phyloP scores from a whole-genome alignment of 768 basidiomycete species.

The Ramaria sp. region DNA sequence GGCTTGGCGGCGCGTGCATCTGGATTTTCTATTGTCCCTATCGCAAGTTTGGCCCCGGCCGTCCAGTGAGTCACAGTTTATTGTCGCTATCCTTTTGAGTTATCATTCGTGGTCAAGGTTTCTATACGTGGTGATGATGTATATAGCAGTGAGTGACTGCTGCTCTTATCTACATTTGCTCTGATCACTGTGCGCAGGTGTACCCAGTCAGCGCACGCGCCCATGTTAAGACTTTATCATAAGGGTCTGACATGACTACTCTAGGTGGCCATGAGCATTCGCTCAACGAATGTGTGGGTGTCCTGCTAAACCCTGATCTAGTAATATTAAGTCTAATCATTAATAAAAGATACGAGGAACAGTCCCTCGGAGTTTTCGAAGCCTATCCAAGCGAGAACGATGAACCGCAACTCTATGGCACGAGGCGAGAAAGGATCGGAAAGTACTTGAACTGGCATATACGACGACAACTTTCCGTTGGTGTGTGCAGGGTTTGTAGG shows the following conservation, averaged over 20 bases:
- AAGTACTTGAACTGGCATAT: slow-evolving; percentile 74
- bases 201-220: not conserved
- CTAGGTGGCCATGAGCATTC: slow-evolving; percentile 53
- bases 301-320: not conserved
- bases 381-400: slow-evolving; percentile 36
- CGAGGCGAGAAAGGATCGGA: slow-evolving; percentile 42
- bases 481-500: slow-evolving; percentile 26
- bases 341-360: slow-evolving; percentile 62
- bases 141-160: slow-evolving; percentile 35
- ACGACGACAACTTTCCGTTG: slow-evolving; percentile 83
- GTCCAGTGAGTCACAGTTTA: slow-evolving; percentile 53
- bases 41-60: slow-evolving; percentile 74
- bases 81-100: not conserved
- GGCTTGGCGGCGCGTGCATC: slow-evolving; percentile 71
- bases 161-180: not conserved
- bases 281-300: slow-evolving; percentile 66
- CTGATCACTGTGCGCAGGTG: not conserved
- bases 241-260: not conserved
- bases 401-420: slow-evolving; percentile 18
- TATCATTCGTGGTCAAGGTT: slow-evolving; percentile 36
- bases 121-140: slow-evolving; percentile 91
- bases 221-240: not conserved
- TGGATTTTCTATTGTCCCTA: slow-evolving; percentile 70
- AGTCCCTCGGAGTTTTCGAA: slow-evolving; percentile 71
- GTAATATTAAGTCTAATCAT: not conserved